Base-by-base conservation (phyloP, 148 eudicot species). In the Rhododendron griersonianum region DNA sequence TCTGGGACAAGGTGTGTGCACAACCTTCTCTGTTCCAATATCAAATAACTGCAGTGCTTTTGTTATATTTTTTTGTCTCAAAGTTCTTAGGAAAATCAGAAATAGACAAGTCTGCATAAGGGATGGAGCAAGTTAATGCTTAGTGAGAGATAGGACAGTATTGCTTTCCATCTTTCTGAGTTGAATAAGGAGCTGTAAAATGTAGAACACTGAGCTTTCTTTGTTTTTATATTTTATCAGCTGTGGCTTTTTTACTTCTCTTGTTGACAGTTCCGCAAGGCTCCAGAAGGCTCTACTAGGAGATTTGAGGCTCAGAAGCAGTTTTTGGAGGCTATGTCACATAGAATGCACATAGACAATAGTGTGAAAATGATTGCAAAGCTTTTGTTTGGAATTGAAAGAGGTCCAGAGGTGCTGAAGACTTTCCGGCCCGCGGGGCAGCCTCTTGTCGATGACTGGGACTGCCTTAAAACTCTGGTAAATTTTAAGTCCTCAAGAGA, bases 401-500 rank as follows among this genome's bases (percentile, higher is more conserved):
- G 90, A 81, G 96, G 95, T 79, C 90, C 95, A 3, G 91, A 91
- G 87, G 88, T 93, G 84, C 90, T 96, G 85, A 90, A 92, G 55
- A 30, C 88, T 57, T 92, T 94, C 51, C 89, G 96, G 53, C 92
- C 98, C 53, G 77, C 93, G 7, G 96, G 98, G 55, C 88, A 94
- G 84, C 96, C 99, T 89, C 96, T 95, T 47, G 96, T 94, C 80
- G 95, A 95, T 93, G 98, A 98, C 88, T 98, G 98, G 99, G 83
- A 86, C 82, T 94, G 98, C 89, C 94, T 98, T 80, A 94, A 91
- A 90, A 91, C 91, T 25, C 84, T 93, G 94, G 99, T 95, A 91
- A 86, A 78, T 57, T 9, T 84, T 57, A n/a, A 77, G 53, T 45
- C 23, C 53, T 78, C 81, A 78, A n/a, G 30, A 23, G 25, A 45